Base-by-base conservation (phyloP, 257 asterid genomes). In the Anisodus acutangulus region DNA sequence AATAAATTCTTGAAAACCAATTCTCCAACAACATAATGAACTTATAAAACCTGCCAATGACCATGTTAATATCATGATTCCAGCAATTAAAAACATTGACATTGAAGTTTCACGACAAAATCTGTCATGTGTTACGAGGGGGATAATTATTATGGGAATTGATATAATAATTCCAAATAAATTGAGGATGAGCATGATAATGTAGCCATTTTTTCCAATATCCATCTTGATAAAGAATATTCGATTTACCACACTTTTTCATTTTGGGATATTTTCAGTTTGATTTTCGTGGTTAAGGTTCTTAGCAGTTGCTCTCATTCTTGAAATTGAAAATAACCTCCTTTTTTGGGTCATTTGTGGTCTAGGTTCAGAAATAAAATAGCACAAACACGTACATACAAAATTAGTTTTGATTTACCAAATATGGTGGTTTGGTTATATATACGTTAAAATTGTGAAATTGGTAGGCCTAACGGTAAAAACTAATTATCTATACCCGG, bases 21-120 rank as follows among this genome's bases (percentile, higher is more conserved):
- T 22, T 49, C 22, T 76, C 62, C 81, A 76, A 51, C 81, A 76
- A 51, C 63, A 76, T 22, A 51, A 49, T 76, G 81, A 76, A 76
- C 81, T 76, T 12, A 16, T 58, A 1, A 76, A 12, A 51, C 81
- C 81, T 12, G 62, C 63, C 2, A 76, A 76, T 76, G 81, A 76
- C 81, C 81, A 76, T 11, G 47, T 76, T 22, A 76, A 26, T 76
- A 76, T 76, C 81, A 76, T 76, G 8, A 76, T 22, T 76, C 81
- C 81, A 51, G 81, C 62, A 76, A 76, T 3, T 76, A 49, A 11
- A 51, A 76, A 76, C 81, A 76, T 76, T 7, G 62, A 22, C 81
- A 76, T 3, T 76, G 81, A 76, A 11, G 81, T 76, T 26, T 76
- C 81, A 51, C 81, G 81, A 51, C 62, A 76, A 51, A 49, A 76